Evolutionary conservation across 495 filamentous ascomycete species (phyloP).

Genomic region (Aspergillus haitiensis): DNA sequence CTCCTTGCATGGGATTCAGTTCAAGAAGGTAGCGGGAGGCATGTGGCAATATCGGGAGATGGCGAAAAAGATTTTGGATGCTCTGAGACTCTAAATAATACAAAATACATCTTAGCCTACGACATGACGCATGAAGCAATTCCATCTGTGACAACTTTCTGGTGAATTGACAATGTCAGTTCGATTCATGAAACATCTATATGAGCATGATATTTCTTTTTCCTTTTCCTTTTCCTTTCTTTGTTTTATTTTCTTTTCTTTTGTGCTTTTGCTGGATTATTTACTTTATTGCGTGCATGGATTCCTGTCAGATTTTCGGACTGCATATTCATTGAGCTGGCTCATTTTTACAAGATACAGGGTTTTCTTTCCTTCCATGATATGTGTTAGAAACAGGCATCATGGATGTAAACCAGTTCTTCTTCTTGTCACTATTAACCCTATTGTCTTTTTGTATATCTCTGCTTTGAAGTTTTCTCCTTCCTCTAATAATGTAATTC

Average conservation of each 20-base stretch:
- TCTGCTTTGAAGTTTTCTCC: conserved; percentile 1
- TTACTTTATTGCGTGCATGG: conserved; percentile 19
- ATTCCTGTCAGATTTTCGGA: conserved; percentile 21
- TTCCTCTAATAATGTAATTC: conserved; percentile 7
- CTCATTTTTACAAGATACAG: conserved; percentile 23
- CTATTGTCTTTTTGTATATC: conserved; percentile 10
- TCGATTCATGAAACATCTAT: conserved; percentile 36
- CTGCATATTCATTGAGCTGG: conserved; percentile 30
- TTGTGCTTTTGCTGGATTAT: conserved; percentile 21
- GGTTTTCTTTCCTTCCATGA: conserved; percentile 26
- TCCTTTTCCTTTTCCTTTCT: conserved; percentile 18
- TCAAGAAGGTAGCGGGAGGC: conserved; percentile 93
- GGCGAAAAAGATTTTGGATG: conserved; percentile 90
- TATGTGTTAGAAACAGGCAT: conserved; percentile 34
- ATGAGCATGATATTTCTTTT: conserved; percentile 31
- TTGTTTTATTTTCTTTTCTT: conserved; percentile 19
- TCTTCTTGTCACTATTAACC: conserved; percentile 12
- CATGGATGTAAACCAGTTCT: conserved; percentile 20
- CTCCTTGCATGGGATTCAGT: conserved; percentile 92
- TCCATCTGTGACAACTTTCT: conserved; percentile 14
- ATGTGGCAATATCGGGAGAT: conserved; percentile 99
- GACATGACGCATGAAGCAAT: conserved; percentile 8
- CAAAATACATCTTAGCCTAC: conserved; percentile 14
- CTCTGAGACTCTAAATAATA: conserved; percentile 66
- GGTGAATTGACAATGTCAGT: conserved; percentile 12